A percentile compares a stretch with the other conserved stretches of the same genome.
Conservation (phyloP, 1,284 basidiomycete species). For the Moesziomyces antarcticus region DNA sequence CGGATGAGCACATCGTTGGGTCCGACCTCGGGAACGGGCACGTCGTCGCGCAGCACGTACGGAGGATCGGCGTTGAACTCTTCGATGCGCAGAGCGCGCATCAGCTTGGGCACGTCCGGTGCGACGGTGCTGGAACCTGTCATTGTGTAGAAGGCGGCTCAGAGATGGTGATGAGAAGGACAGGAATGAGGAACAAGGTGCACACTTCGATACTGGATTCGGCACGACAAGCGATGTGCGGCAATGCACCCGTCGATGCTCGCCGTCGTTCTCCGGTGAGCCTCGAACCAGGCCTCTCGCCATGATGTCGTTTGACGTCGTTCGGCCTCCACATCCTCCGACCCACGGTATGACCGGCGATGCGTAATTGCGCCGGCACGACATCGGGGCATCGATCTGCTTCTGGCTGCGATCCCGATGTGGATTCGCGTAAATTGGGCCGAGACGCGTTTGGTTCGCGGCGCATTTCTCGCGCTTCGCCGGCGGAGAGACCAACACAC, state of each 20-base stretch:
- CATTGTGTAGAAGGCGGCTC: background rate
- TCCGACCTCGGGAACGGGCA: slow-evolving; percentile 18
- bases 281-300: background rate
- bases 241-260: background rate
- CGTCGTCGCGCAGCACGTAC: slow-evolving; percentile 33
- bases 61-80: slow-evolving; percentile 33
- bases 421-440: slow-evolving; percentile 25
- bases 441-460: slow-evolving; percentile 4
- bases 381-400: slow-evolving; percentile 1
- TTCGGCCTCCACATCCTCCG: slow-evolving; percentile 12
- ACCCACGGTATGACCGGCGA: background rate
- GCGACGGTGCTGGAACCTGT: slow-evolving; percentile 3
- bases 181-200: background rate
- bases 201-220: too few species aligned
- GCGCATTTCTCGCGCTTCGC: background rate
- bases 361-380: slow-evolving; percentile 3
- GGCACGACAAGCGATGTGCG: background rate
- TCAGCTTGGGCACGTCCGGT: slow-evolving; percentile 14
- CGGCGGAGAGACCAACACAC: slow-evolving; percentile 24
- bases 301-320: slow-evolving; percentile 4
- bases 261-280: slow-evolving; percentile 7
- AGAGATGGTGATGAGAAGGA: background rate
- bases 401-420: background rate
- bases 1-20: slow-evolving; percentile 33
- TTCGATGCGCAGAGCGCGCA: slow-evolving; percentile 32